phyloP scores from a whole-genome alignment of 2,329 filamentous ascomycete species.

The Fusarium tricinctum region DNA sequence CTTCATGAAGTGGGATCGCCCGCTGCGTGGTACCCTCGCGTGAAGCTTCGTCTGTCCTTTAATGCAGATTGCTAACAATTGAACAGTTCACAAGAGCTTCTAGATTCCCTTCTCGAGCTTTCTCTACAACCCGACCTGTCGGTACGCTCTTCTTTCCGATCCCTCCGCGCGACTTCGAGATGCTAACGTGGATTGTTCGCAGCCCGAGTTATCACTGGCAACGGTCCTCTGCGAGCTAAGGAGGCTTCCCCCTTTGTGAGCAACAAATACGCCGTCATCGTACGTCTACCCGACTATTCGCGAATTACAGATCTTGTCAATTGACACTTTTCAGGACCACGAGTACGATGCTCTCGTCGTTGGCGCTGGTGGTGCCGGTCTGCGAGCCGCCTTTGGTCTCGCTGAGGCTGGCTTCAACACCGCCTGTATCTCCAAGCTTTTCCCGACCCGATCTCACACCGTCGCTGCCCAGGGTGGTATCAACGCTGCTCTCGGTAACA shows the following conservation, averaged over 20 bases:
- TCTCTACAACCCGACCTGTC: conserved; percentile 87
- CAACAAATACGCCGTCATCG: conserved; percentile 94
- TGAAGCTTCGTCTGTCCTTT: conserved; percentile 30
- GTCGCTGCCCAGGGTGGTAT: conserved; percentile 87
- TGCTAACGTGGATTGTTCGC: conserved; percentile 33
- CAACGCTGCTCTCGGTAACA: conserved; percentile 91
- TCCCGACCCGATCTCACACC: conserved; percentile 87
- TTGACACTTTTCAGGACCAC: conserved; percentile 76
- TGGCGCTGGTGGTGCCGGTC: conserved; percentile 83
- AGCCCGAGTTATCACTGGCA: conserved; percentile 86
- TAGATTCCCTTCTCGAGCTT: conserved; percentile 78
- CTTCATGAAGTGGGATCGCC: conserved; percentile 20
- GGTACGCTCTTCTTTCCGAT: conserved; percentile 65
- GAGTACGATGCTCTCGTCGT: conserved; percentile 98
- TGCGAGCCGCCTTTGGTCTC: conserved; percentile 87
- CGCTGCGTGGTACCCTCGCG: conserved; percentile 2
- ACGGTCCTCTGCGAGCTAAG: conserved; percentile 88
- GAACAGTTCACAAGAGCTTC: conserved; percentile 73
- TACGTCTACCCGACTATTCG: conserved; percentile 62
- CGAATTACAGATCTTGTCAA: conserved; percentile 28
- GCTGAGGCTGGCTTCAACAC: conserved; percentile 92
- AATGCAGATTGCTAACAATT: conserved; percentile 42
- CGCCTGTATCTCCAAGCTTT: conserved; percentile 88
- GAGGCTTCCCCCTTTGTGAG: conserved; percentile 90
- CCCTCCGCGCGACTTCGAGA: conserved; percentile 14